Evolutionary conservation across 2,329 filamentous ascomycete species (phyloP).

Genomic region (Beauveria sp.): DNA sequence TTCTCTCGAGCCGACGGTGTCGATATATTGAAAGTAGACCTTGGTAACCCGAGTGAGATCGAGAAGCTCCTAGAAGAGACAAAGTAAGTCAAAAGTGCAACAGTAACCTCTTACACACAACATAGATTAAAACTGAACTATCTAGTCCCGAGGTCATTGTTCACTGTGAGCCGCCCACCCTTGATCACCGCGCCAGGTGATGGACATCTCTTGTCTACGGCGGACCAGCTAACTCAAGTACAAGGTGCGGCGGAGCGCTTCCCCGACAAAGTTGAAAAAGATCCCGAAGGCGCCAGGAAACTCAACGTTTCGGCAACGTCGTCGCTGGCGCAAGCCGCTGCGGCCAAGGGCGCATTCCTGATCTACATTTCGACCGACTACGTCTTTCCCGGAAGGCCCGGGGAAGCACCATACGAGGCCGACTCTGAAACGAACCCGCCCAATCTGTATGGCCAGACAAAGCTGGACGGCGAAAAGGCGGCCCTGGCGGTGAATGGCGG

Average conservation of each 20-base stretch:
- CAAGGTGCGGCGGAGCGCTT: constrained; percentile 79
- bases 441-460: constrained; percentile 64
- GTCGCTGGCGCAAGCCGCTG: constrained; percentile 58
- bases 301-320: constrained; percentile 69
- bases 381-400: constrained; percentile 63
- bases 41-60: constrained; percentile 40
- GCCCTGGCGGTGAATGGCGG: constrained; percentile 55
- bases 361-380: constrained; percentile 81
- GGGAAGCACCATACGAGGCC: constrained; percentile 76
- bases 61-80: constrained; percentile 41
- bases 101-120: not conserved
- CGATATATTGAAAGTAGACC: constrained; percentile 54
- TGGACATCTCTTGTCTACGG: not conserved
- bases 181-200: not conserved
- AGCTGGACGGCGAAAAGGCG: constrained; percentile 53
- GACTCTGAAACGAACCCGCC: constrained; percentile 58
- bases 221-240: not conserved
- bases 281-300: constrained; percentile 65
- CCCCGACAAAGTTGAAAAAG: constrained; percentile 74
- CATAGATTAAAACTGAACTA: not conserved
- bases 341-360: constrained; percentile 51
- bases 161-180: constrained; percentile 55
- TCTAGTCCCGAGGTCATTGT: constrained; percentile 67
- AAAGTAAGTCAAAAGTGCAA: constrained; percentile 37
- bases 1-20: constrained; percentile 66